phyloP scores from a whole-genome alignment of 257 asterid species.

The Solanum neorickii region DNA sequence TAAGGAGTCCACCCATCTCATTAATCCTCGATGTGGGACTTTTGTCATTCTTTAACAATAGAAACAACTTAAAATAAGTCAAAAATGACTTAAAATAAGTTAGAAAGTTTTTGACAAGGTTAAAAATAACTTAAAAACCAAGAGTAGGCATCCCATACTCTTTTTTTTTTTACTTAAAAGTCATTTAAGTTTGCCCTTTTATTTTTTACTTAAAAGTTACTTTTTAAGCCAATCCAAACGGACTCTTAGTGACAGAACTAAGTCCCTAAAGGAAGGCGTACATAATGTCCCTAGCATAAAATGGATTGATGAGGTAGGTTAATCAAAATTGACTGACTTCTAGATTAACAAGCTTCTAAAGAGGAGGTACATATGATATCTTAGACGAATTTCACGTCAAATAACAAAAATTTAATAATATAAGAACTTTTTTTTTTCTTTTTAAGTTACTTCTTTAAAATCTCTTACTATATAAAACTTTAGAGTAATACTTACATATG shows the following conservation, averaged over 20 bases:
- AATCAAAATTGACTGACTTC: neutral
- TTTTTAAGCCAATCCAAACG: neutral
- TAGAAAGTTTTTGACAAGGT: too few species aligned
- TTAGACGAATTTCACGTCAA: too few species aligned
- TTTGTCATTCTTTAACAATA: too few species aligned
- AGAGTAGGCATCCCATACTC: accelerated
- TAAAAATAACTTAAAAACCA: neutral
- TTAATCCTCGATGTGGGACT: too few species aligned
- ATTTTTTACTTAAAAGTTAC: too few species aligned
- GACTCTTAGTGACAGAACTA: neutral
- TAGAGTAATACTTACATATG: neutral
- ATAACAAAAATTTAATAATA: too few species aligned
- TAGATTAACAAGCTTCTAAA: too few species aligned
- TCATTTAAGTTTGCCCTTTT: neutral
- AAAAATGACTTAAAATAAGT: neutral
- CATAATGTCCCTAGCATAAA: neutral
- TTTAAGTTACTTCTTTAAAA: neutral
- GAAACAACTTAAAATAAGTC: too few species aligned
- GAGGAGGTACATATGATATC: neutral
- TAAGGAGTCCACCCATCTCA: too few species aligned
- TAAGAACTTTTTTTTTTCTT: too few species aligned
- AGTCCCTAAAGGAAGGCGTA: neutral
- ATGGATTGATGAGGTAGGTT: neutral
- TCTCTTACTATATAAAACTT: neutral
- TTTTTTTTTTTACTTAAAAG: neutral